Conservation (phyloP, 495 filamentous ascomycete species). For the Neurospora sp. region DNA sequence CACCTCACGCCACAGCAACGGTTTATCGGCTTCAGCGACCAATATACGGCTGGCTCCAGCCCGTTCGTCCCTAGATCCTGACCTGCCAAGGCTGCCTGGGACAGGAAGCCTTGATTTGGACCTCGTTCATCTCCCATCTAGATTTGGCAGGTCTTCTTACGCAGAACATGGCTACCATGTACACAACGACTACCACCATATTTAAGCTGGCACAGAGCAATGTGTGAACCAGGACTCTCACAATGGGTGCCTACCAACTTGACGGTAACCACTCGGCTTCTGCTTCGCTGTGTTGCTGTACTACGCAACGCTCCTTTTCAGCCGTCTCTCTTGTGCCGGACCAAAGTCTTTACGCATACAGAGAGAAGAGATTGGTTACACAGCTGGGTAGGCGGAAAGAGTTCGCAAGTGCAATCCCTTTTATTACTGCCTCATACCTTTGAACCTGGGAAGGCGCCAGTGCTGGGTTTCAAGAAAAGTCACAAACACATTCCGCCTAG, state of each 20-base stretch:
- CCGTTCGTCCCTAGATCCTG: not conserved
- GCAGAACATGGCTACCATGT: not conserved
- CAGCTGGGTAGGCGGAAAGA: not conserved
- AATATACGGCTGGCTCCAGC: not conserved
- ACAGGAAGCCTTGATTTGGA: not conserved
- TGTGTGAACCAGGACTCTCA: not conserved
- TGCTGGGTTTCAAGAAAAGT: not conserved
- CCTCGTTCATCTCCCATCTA: not conserved
- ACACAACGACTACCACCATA: not conserved
- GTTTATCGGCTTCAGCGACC: not conserved
- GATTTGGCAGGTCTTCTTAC: not conserved
- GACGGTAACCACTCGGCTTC: not conserved
- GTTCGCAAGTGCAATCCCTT: not conserved
- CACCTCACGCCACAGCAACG: not conserved
- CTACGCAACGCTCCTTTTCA: not conserved
- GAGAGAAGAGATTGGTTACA: not conserved
- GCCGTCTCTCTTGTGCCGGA: not conserved
- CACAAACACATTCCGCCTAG: not conserved
- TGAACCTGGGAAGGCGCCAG: not conserved
- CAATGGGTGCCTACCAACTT: not conserved
- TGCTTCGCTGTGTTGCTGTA: not conserved
- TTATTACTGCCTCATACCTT: not conserved
- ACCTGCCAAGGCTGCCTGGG: not conserved
- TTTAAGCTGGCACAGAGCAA: not conserved
- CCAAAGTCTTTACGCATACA: not conserved